These are phyloP conservation scores for Macrocystidia cucumis DNA, from an alignment of 1,284 basidiomycete species.

Conservation along the genomic window DNA sequence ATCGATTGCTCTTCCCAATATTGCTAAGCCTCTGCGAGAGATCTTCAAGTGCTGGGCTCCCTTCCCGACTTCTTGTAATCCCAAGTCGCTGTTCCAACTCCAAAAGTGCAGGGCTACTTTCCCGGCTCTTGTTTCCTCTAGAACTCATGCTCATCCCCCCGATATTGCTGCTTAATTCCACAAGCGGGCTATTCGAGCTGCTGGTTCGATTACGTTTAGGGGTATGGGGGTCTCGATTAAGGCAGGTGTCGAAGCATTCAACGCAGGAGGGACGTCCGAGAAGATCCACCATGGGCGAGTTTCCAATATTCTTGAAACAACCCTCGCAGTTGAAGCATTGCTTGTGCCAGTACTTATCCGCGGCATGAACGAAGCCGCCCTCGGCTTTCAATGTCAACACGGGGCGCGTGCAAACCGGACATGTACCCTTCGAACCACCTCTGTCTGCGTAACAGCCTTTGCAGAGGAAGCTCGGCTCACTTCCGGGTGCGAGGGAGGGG, in stretches of 20 bases:
- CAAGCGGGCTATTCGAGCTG: conserved; percentile 19
- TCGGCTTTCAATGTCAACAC: conserved; percentile 69
- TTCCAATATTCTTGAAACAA: conserved; percentile 64
- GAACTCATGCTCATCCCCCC: conserved; percentile 26
- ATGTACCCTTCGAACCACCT: conserved; percentile 70
- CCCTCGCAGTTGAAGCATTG: conserved; percentile 68
- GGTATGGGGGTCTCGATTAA: conserved; percentile 43
- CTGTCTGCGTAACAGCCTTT: conserved; percentile 59
- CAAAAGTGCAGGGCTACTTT: conserved; percentile 46
- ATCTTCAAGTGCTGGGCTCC: conserved; percentile 53
- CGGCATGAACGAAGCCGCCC: conserved; percentile 66
- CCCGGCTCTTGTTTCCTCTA: conserved; percentile 27
- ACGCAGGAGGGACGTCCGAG: conserved; percentile 68
- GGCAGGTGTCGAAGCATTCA: conserved; percentile 69
- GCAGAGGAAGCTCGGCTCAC: conserved; percentile 56
- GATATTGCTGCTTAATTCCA: conserved; percentile 26
- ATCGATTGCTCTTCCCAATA: conserved; percentile 24
- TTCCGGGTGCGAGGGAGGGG: conserved; percentile 33
- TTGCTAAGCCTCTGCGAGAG: conserved; percentile 41
- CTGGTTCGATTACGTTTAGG: conserved; percentile 29
- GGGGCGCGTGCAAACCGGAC: conserved; percentile 54
- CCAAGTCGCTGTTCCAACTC: conserved; percentile 51
- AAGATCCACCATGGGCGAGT: conserved; percentile 73
- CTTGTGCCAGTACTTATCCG: conserved; percentile 69
- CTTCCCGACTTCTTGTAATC: conserved; percentile 46